These are phyloP conservation scores for Pisolithus microcarpus DNA, from an alignment of 768 basidiomycete species.

Conservation along the genomic window DNA sequence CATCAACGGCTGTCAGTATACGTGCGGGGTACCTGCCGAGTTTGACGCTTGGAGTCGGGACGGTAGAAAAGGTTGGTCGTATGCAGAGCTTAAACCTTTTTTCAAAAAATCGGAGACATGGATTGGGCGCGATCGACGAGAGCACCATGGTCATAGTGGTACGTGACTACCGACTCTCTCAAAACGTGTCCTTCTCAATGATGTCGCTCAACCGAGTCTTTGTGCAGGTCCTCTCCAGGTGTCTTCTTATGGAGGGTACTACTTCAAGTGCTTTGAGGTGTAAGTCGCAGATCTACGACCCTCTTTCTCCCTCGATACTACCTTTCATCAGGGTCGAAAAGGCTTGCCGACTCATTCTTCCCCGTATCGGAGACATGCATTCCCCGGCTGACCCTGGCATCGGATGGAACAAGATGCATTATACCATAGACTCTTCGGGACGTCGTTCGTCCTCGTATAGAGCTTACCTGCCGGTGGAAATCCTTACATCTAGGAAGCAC, in stretches of 20 bases:
- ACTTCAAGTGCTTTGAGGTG: background rate
- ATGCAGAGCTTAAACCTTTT: constrained; percentile 26
- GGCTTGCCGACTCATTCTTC: background rate
- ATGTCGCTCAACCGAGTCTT: background rate
- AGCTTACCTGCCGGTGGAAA: constrained; percentile 9
- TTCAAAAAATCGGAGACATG: constrained; percentile 29
- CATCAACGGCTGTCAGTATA: constrained; percentile 37
- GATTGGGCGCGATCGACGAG: background rate
- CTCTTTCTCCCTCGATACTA: background rate
- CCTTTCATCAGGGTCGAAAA: background rate
- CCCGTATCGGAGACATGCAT: constrained; percentile 2
- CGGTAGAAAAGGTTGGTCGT: constrained; percentile 30
- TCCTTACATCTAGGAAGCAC: constrained; percentile 1
- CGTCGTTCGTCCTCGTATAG: constrained; percentile 10
- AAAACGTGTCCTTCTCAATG: no score
- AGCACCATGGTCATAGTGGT: constrained; percentile 1
- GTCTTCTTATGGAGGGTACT: background rate
- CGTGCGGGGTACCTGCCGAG: constrained; percentile 23
- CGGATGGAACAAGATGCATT: constrained; percentile 2
- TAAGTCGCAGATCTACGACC: background rate
- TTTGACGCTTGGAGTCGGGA: constrained; percentile 25
- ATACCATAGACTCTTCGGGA: background rate
- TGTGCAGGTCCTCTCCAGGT: background rate
- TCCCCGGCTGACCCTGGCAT: background rate
- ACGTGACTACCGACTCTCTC: background rate